Conservation (phyloP, 257 asterid species). For the Salvia rosmarinus region DNA sequence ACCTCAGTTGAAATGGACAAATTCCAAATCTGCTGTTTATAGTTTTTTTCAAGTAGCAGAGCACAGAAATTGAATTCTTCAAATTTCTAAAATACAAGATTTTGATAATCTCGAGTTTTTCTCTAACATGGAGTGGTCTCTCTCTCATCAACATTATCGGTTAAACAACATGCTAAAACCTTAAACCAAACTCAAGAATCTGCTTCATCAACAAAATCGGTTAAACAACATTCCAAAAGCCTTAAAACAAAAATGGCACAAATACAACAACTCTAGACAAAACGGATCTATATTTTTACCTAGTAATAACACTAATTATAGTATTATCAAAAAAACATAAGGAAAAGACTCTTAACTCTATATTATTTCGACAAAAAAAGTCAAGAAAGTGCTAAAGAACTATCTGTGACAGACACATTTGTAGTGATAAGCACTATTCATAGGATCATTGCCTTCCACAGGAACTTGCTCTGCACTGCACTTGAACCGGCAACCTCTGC, state of each 20-base stretch:
- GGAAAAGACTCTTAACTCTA: neutral
- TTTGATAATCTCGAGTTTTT: neutral
- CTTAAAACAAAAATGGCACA: neutral
- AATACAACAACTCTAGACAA: conserved; percentile 34
- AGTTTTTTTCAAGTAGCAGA: neutral
- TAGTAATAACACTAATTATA: neutral
- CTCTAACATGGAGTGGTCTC: too few species aligned
- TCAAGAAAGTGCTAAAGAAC: neutral
- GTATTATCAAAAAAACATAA: neutral
- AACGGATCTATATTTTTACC: conserved; percentile 18
- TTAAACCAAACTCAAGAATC: neutral
- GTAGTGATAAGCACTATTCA: conserved; percentile 83
- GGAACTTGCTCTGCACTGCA: conserved; percentile 98
- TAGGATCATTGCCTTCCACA: conserved; percentile 90
- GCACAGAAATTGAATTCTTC: neutral
- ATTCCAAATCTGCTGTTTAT: neutral
- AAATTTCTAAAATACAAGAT: neutral
- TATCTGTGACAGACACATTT: conserved; percentile 86
- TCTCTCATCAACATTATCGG: neutral
- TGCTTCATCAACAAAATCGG: conserved; percentile 13
- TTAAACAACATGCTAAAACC: too few species aligned
- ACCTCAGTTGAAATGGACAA: conserved; percentile 7
- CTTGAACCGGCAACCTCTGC: conserved; percentile 81
- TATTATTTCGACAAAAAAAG: conserved; percentile 30
- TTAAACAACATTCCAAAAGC: too few species aligned